Conservation (phyloP, 2,329 filamentous ascomycete genomes). For the Aureobasidium mangrovei region DNA sequence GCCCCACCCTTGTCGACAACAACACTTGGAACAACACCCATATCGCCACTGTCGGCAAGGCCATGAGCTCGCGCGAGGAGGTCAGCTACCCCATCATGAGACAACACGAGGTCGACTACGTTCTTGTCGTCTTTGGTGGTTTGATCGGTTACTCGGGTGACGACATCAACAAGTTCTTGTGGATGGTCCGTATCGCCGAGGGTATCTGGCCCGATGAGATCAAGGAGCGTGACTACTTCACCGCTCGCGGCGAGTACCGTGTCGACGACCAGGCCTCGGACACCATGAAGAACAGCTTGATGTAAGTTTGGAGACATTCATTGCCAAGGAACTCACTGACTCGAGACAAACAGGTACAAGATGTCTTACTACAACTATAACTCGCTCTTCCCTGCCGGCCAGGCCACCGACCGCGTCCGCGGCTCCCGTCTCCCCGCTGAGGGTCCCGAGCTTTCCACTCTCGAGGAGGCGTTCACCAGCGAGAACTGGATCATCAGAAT, state of each 20-base stretch:
- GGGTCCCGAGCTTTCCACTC: constrained; percentile 72
- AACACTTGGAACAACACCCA: constrained; percentile 99
- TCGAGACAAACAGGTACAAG: constrained; percentile 69
- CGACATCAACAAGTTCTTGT: constrained; percentile 99
- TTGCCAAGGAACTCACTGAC: constrained; percentile 17
- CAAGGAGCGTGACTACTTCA: constrained; percentile 95
- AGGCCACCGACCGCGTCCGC: constrained; percentile 85
- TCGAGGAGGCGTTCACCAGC: constrained; percentile 96
- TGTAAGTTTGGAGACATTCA: constrained; percentile 53
- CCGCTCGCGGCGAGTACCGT: constrained; percentile 82
- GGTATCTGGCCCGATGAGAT: constrained; percentile 99
- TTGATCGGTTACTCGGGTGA: constrained; percentile 95
- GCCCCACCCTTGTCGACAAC: constrained; percentile 95
- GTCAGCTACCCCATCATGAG: constrained; percentile 98
- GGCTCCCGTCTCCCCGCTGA: constrained; percentile 70
- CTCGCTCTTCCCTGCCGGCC: constrained; percentile 79
- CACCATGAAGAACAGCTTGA: constrained; percentile 98
- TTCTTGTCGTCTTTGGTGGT: constrained; percentile 94
- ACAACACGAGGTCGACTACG: constrained; percentile 97
- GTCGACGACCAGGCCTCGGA: constrained; percentile 90
- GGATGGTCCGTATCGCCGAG: constrained; percentile 99
- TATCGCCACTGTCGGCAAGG: constrained; percentile 97
- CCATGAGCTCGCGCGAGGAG: constrained; percentile 95
- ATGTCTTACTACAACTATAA: constrained; percentile 99
- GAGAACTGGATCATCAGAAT: constrained; percentile 99